Base-by-base conservation (phyloP, 495 filamentous ascomycete genomes). In the Podospora comata region DNA sequence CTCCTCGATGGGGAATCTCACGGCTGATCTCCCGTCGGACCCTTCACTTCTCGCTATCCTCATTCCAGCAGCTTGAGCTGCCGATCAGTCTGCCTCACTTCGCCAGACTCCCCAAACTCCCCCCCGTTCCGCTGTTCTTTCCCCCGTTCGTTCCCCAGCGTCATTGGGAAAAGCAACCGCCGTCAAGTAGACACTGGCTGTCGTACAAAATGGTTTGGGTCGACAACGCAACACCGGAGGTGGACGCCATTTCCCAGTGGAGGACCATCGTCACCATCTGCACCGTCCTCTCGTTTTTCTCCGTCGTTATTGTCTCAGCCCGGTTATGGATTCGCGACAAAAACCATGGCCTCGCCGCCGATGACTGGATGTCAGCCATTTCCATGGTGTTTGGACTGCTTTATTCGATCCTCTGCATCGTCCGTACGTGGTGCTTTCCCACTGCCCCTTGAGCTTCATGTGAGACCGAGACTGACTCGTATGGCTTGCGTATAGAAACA, bases 371-470 rank as follows among this genome's bases (percentile, higher is more conserved):
- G 76, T 27, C 74, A 7, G 30, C 44, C 3, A 15, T 76, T 23
- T 74, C 76, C 5, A 70, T 76, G 78, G 63, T 76, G 1, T 85
- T 83, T 60, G 79, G 78, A 62, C 75, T 86, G n/a, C 72, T 84
- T 9, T 86, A 86, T 62, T 81, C 78, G 48, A 75, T 76, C 3
- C 70, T 85, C 1, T 85, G 83, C 71, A 84, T 86, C 54, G 76
- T 78, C 62, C 84, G 83, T 85, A 76, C 71, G 81, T 80, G 6
- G 1, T 48, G 39, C 3, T 11, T 48, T 48, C 39, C 57, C 53
- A 23, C 26, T 28, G 26, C 3, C 19, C 13, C 39, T 18, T 5
- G 13, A 48, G 5, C 18, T 20, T 34, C 62, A 27, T 4, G 16
- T 18, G 15, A 39, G 18, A 58, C 7, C 9, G 18, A 27, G 26